Evolutionary conservation across 176 grass and related monocot species (phyloP).

Genomic region (Dendrocalamus sinicus): DNA sequence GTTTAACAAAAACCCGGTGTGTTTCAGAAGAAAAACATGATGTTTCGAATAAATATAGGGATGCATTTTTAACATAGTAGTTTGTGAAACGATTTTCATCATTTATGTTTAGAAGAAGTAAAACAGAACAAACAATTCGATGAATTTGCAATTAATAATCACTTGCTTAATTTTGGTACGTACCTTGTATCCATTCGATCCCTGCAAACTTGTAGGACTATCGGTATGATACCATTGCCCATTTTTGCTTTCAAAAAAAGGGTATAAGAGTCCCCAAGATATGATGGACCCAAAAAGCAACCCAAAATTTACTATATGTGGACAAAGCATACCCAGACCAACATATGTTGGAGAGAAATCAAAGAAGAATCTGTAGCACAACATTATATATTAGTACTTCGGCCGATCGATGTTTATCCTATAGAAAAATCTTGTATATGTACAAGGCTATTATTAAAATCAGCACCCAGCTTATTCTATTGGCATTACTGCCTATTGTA

Average conservation of each 20-base stretch:
- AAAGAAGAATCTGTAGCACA: slow-evolving; percentile 66
- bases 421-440: neutral
- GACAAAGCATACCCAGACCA: slow-evolving; percentile 74
- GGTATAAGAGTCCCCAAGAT: slow-evolving; percentile 66
- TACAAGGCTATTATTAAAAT: neutral
- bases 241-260: slow-evolving; percentile 57
- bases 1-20: no score
- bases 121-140: neutral
- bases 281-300: slow-evolving; percentile 55
- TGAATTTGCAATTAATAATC: neutral
- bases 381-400: neutral
- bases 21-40: no score
- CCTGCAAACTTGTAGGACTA: slow-evolving; percentile 49
- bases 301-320: slow-evolving; percentile 58
- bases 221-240: slow-evolving; percentile 63
- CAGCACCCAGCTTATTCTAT: neutral
- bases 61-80: neutral
- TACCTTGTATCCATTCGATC: slow-evolving; percentile 78
- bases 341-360: slow-evolving; percentile 66
- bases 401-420: neutral
- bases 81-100: neutral
- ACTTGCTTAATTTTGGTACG: neutral
- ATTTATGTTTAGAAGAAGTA: neutral
- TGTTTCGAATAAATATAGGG: neutral
- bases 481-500: neutral